These are phyloP conservation scores for Agarophyton chilense DNA, from an alignment of 23 red algal genomes.

Conservation along the genomic window DNA sequence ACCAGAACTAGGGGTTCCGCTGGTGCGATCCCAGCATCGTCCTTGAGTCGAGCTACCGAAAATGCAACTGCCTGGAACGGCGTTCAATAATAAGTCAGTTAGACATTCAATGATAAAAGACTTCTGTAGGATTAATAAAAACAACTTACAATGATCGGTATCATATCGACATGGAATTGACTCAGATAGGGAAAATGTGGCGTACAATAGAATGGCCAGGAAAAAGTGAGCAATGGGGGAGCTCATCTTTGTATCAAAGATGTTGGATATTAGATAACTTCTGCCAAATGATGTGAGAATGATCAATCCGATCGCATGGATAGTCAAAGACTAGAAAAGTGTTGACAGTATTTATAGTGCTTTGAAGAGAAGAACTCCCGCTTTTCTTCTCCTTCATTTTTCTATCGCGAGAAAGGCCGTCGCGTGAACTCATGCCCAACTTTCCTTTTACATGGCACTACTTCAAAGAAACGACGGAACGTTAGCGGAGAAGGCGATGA, in stretches of 20 bases:
- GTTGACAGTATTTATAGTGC: background rate
- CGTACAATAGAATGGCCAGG: background rate
- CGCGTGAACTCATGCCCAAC: background rate
- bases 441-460: background rate
- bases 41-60: conserved; percentile 10
- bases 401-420: conserved; percentile 12
- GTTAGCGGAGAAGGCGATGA: background rate
- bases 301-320: background rate
- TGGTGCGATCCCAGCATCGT: background rate
- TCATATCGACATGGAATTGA: conserved; percentile 32
- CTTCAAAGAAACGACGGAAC: background rate
- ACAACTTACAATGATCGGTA: conserved; percentile 5
- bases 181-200: background rate
- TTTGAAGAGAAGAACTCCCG: background rate
- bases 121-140: background rate
- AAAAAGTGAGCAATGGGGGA: background rate
- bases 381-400: background rate
- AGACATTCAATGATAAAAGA: background rate
- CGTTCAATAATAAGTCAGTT: background rate
- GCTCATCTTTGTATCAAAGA: background rate
- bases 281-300: too few relatives aligned
- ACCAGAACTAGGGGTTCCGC: conserved; percentile 12
- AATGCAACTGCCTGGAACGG: background rate
- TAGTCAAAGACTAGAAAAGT: background rate
- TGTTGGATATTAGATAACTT: background rate